These are phyloP conservation scores for Alternaria triticina DNA, from an alignment of 2,329 filamentous ascomycete species.

Conservation along the genomic window DNA sequence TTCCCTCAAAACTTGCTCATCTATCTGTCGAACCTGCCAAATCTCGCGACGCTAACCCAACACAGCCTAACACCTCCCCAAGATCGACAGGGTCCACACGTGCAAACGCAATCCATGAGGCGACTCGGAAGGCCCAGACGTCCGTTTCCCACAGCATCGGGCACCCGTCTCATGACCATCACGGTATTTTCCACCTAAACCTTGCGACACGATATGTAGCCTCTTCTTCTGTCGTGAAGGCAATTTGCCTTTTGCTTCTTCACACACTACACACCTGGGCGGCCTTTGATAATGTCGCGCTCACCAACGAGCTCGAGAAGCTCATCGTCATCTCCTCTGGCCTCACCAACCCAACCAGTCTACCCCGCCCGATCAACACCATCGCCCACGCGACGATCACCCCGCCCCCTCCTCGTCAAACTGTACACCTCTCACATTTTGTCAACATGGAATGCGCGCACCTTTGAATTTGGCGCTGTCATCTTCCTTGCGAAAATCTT, in stretches of 20 bases:
- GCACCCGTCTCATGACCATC: conserved; percentile 20
- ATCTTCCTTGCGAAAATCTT: conserved; percentile 56
- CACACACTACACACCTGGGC: background rate
- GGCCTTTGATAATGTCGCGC: conserved; percentile 2
- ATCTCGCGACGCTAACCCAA: background rate
- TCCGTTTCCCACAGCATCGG: conserved; percentile 6
- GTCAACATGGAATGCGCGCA: conserved; percentile 57
- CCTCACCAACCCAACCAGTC: background rate
- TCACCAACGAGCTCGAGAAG: conserved; percentile 1
- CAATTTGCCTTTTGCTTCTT: background rate
- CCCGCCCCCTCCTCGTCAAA: conserved; percentile 31
- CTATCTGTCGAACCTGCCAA: too few relatives aligned
- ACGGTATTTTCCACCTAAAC: conserved; percentile 1
- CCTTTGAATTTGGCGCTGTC: conserved; percentile 59
- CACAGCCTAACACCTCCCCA: background rate
- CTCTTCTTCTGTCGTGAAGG: background rate
- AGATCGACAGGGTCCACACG: conserved; percentile 1
- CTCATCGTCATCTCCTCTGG: background rate
- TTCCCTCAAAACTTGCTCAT: too few relatives aligned
- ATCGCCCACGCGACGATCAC: conserved; percentile 6
- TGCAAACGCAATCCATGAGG: background rate
- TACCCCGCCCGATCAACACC: conserved; percentile 11
- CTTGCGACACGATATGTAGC: conserved; percentile 8
- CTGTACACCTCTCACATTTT: conserved; percentile 57
- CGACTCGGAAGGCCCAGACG: conserved; percentile 4